Conservation (phyloP, 1,139 yeast genomes). For the Magnusiomyces fungicola region DNA sequence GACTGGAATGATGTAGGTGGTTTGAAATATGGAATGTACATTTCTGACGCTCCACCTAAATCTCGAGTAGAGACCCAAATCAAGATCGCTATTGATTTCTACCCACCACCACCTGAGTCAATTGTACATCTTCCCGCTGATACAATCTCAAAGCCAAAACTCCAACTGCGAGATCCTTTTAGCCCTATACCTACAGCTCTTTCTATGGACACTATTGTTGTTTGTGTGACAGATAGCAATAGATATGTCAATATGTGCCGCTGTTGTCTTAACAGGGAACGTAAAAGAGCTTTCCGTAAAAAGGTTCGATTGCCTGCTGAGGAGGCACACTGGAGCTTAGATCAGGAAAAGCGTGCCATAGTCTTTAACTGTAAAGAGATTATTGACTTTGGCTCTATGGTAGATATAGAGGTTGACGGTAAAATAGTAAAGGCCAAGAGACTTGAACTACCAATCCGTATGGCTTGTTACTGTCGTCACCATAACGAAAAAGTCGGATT, state of each 20-base stretch:
- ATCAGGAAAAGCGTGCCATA: slow-evolving; percentile 68
- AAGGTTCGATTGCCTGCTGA: slow-evolving; percentile 57
- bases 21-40: slow-evolving; percentile 50
- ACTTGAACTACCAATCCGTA: slow-evolving; percentile 64
- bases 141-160: slow-evolving; percentile 74
- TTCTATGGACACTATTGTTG: slow-evolving; percentile 31
- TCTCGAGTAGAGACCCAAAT: slow-evolving; percentile 92
- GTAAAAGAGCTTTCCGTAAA: slow-evolving; percentile 74
- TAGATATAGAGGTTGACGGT: slow-evolving; percentile 22
- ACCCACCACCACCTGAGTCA: slow-evolving; percentile 66
- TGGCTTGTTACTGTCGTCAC: slow-evolving; percentile 92
- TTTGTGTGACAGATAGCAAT: slow-evolving; percentile 29
- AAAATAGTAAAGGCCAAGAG: slow-evolving; percentile 35
- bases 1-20: slow-evolving; percentile 26
- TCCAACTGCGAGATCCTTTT: slow-evolving; percentile 44
- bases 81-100: slow-evolving; percentile 54
- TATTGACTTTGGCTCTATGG: slow-evolving; percentile 55
- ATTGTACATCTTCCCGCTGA: slow-evolving; percentile 74
- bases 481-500: slow-evolving; percentile 80
- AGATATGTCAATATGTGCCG: slow-evolving; percentile 71
- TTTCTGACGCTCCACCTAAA: slow-evolving; percentile 59
- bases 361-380: slow-evolving; percentile 85
- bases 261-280: slow-evolving; percentile 81
- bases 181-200: slow-evolving; percentile 25
- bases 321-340: slow-evolving; percentile 68